Evolutionary conservation across 2,329 filamentous ascomycete species (phyloP).

Genomic region (Claviceps sp.): DNA sequence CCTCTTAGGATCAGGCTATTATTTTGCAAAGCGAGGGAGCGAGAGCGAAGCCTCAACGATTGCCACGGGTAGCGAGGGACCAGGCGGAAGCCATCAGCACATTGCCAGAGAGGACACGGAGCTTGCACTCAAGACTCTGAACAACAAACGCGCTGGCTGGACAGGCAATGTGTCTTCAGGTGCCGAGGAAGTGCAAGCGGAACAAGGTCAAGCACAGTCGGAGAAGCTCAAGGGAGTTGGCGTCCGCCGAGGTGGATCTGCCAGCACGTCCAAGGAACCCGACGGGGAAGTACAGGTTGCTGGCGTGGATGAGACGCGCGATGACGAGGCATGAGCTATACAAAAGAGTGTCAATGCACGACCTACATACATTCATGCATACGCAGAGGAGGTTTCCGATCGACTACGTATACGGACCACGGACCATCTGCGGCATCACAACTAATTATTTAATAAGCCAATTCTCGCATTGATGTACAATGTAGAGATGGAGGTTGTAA

Average conservation of each 20-base stretch:
- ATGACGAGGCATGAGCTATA: neutral
- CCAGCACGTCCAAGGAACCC: neutral
- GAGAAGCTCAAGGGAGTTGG: conserved; percentile 18
- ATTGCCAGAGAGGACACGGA: conserved; percentile 14
- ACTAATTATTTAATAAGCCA: neutral
- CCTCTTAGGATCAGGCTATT: conserved; percentile 26
- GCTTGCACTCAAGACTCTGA: neutral
- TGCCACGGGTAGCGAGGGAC: conserved; percentile 6
- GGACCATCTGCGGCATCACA: neutral
- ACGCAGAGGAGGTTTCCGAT: too few relatives aligned
- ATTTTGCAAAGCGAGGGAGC: conserved; percentile 16
- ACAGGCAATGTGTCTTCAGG: neutral
- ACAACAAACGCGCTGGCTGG: neutral
- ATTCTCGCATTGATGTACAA: neutral
- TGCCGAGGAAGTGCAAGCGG: neutral
- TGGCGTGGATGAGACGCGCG: conserved; percentile 1
- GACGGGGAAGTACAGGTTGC: neutral
- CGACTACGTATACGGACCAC: neutral
- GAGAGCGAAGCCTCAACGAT: conserved; percentile 24
- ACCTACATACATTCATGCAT: too few relatives aligned
- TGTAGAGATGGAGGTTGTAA: neutral
- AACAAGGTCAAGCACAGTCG: conserved; percentile 4
- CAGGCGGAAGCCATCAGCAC: conserved; percentile 12
- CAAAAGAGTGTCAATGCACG: too few relatives aligned
- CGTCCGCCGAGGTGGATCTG: conserved; percentile 8